Base-by-base conservation (phyloP, 148 eudicot genomes). In the Beta vulgaris region DNA sequence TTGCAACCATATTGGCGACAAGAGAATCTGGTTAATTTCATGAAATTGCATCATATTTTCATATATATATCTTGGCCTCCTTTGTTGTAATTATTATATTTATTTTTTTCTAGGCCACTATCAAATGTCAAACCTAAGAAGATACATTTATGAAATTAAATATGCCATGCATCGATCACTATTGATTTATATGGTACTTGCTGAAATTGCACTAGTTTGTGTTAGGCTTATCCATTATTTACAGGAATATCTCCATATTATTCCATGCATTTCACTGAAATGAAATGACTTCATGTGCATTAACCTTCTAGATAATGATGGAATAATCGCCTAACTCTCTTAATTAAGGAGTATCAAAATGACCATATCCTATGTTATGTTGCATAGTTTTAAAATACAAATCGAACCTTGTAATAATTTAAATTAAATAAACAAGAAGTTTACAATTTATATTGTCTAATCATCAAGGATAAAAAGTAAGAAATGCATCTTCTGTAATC, bases 81-180 rank as follows among this genome's bases (percentile, higher is more conserved):
- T 4, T 68, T n/a, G n/a, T n/a, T n/a, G n/a, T n/a, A n/a, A n/a
- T n/a, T n/a, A n/a, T n/a, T n/a, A n/a, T n/a, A n/a, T n/a, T n/a
- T n/a, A n/a, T n/a, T 59, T 7, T 42, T n/a, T 25, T 16, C 42
- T 39, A 66, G 3, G 31, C 36, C 51, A 48, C 35, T 69, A 43
- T 34, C 73, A 70, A 49, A 71, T 71, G 63, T 71, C 74, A 71
- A 71, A 71, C 63, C 43, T 54, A 49, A 54, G 46, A 31, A 71
- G 48, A 36, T 23, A n/a, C 40, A 71, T n/a, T n/a, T 37, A 53
- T 53, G 13, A 71, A 34, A n/a, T 71, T n/a, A 21, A 26, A 21
- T 51, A 21, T 32, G 25, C 46, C 18, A 32, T n/a, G n/a, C 13
- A 26, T 39, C 14, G 3, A 1, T 3, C 12, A 68, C 59, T 48